These are phyloP conservation scores for Fraxinus paxiana DNA, from an alignment of 305 asterid genomes.

Conservation along the genomic window DNA sequence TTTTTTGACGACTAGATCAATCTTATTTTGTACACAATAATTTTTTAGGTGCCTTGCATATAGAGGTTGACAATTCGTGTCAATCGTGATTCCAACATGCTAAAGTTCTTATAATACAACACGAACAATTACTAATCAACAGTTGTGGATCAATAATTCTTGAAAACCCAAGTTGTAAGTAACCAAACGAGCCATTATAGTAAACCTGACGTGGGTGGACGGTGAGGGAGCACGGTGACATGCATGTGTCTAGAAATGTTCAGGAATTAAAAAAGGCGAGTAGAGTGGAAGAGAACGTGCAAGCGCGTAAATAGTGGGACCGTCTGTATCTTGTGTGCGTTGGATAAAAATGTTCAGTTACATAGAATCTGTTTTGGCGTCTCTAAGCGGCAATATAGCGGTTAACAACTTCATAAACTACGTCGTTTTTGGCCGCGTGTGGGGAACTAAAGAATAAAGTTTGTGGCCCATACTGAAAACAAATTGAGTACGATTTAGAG, in stretches of 20 bases:
- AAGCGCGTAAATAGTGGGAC: constrained; percentile 39
- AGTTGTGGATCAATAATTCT: too few relatives aligned
- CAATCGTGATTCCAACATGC: too few relatives aligned
- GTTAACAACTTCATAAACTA: constrained; percentile 4
- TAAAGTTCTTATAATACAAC: too few relatives aligned
- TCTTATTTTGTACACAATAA: too few relatives aligned
- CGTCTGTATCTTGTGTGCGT: constrained; percentile 30
- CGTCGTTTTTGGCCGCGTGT: constrained; percentile 17
- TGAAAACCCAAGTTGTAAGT: too few relatives aligned
- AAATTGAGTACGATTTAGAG: constrained; percentile 5
- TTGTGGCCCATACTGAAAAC: constrained; percentile 23
- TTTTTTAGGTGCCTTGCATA: too few relatives aligned
- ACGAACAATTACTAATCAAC: too few relatives aligned
- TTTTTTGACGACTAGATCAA: too few relatives aligned
- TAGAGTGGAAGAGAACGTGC: constrained; percentile 45
- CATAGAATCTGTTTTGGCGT: constrained; percentile 39
- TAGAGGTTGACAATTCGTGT: too few relatives aligned
- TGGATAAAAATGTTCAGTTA: constrained; percentile 22
- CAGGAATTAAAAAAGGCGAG: constrained; percentile 14
- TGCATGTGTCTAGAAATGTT: background rate
- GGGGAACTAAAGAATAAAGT: constrained; percentile 13
- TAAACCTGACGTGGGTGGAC: background rate
- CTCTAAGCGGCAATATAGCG: constrained; percentile 25
- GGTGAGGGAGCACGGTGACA: background rate
- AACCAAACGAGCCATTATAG: background rate